Conservation (phyloP, 2,329 filamentous ascomycete species). For the Pyrenophora graminea region DNA sequence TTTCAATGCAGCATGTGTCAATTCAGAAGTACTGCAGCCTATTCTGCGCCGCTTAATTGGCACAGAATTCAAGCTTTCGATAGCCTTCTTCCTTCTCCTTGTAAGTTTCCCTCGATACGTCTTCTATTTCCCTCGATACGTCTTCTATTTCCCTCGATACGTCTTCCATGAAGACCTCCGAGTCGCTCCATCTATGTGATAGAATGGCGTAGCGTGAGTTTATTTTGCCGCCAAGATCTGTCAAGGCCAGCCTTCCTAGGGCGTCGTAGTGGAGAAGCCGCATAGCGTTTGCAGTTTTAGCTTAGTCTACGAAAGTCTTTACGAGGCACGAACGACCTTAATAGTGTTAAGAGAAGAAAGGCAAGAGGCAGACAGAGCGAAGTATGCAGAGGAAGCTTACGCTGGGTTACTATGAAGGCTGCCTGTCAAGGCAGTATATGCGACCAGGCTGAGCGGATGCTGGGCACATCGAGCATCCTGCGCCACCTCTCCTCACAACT, state of each 20-base stretch:
- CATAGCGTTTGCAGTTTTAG: conserved; percentile 8
- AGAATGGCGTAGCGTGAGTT: conserved; percentile 40
- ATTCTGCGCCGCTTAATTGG: conserved; percentile 22
- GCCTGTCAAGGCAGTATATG: conserved; percentile 8
- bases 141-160: no score
- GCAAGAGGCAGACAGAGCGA: not conserved
- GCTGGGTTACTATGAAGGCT: conserved; percentile 7
- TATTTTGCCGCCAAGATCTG: conserved; percentile 17
- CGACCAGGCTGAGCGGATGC: conserved; percentile 8
- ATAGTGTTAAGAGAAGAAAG: not conserved
- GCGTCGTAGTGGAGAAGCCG: conserved; percentile 18
- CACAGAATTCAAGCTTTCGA: conserved; percentile 26
- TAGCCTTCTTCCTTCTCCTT: conserved; percentile 19
- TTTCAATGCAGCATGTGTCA: conserved; percentile 31
- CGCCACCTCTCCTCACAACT: not conserved
- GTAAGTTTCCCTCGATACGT: no score
- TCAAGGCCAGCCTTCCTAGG: conserved; percentile 12
- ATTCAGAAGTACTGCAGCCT: conserved; percentile 29
- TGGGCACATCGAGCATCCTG: conserved; percentile 2
- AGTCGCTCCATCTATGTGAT: conserved; percentile 41
- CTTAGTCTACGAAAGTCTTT: not conserved
- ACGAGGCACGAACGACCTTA: not conserved
- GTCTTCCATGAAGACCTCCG: conserved; percentile 37
- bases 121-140: no score
- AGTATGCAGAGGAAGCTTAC: conserved; percentile 5